A percentile compares a stretch with the other conserved stretches of the same genome.
These are phyloP conservation scores for Nymphaea thermarum DNA, from an alignment of 164 flowering plant genomes.

Conservation along the genomic window DNA sequence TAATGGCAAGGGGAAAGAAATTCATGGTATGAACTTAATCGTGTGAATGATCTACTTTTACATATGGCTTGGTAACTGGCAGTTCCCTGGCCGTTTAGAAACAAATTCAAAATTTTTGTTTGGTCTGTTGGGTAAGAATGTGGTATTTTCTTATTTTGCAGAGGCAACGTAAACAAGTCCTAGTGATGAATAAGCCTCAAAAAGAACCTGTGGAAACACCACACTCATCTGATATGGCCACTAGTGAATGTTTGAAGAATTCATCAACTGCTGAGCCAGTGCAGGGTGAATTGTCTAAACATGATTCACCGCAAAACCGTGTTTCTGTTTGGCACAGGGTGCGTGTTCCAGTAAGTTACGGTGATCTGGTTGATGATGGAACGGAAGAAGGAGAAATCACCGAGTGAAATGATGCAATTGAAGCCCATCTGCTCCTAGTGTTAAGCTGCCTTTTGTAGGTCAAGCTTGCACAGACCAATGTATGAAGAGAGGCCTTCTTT, in stretches of 20 bases:
- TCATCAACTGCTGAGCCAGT: background rate
- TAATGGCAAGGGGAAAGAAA: conserved; percentile 70
- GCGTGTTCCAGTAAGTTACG: conserved; percentile 1
- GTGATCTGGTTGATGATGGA: background rate
- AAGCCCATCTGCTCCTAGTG: background rate
- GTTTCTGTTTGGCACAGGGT: conserved; percentile 1
- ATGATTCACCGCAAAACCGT: background rate
- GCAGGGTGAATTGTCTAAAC: background rate
- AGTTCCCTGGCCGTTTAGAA: background rate
- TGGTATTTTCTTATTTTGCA: background rate
- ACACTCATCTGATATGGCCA: background rate
- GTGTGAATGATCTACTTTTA: background rate
- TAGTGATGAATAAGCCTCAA: background rate
- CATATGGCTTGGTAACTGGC: background rate
- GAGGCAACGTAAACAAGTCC: background rate
- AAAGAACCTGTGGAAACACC: background rate
- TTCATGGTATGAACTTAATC: conserved; percentile 39
- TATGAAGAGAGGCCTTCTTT: background rate
- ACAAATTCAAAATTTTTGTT: too few species aligned
- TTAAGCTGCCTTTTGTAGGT: background rate
- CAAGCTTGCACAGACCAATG: background rate
- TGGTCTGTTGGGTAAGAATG: background rate
- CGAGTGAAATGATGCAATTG: background rate
- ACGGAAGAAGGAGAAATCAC: background rate
- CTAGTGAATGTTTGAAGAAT: background rate